Evolutionary conservation across 2,329 filamentous ascomycete genomes (phyloP).

Genomic region (Fulvia fulva): DNA sequence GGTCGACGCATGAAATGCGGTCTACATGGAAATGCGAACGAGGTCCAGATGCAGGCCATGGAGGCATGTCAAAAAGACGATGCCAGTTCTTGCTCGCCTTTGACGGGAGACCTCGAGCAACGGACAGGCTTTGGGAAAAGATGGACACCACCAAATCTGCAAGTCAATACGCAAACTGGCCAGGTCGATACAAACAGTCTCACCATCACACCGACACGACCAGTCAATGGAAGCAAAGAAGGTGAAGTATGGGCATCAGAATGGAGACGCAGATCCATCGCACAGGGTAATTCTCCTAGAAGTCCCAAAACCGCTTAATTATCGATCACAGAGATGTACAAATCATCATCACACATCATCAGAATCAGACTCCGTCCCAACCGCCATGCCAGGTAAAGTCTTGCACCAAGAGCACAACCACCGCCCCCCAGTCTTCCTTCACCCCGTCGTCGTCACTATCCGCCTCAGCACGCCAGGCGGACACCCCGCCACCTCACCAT

Average conservation of each 20-base stretch:
- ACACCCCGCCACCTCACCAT: not conserved
- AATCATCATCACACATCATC: not conserved
- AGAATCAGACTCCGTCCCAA: not conserved
- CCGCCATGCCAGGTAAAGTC: not conserved
- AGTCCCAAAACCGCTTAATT: not conserved
- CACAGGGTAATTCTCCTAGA: not conserved
- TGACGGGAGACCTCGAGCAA: not conserved
- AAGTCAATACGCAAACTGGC: not conserved
- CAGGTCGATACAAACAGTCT: not conserved
- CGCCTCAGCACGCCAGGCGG: not conserved
- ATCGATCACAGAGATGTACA: not conserved
- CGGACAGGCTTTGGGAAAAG: not conserved
- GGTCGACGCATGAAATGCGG: conserved; percentile 4
- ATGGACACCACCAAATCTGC: not conserved
- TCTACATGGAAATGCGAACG: not conserved
- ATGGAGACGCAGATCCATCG: not conserved
- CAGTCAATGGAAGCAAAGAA: not conserved
- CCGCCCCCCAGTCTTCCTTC: not conserved
- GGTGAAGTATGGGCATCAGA: not conserved
- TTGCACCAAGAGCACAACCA: not conserved
- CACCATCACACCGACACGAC: not conserved
- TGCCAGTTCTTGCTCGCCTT: not conserved
- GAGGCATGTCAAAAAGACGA: not conserved
- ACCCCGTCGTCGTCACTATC: not conserved
- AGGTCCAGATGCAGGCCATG: not conserved